Base-by-base conservation (phyloP, 495 filamentous ascomycete genomes). In the Aspergillus steynii region DNA sequence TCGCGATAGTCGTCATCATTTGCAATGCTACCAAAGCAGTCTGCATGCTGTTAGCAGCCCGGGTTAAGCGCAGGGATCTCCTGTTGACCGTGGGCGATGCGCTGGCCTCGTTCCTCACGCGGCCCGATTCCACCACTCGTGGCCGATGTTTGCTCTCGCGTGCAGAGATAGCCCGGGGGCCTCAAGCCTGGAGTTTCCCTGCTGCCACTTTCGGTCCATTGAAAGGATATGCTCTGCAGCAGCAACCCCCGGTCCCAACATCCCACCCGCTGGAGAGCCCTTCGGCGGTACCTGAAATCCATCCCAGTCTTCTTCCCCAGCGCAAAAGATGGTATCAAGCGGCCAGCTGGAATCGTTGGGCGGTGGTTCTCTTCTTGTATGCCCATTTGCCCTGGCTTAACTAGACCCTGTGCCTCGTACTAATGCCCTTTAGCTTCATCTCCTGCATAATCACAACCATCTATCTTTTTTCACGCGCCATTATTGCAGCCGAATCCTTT, bases 1-100 rank as follows among this genome's bases (percentile, higher is more conserved):
- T 61, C 20, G 42, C 53, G 25, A 60, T 61, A 50, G 58, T 60
- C 14, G 29, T 51, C 14, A 10, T 54, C 20, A 20, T 20, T 20
- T 20, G 20, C 20, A 20, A 20, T 20, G 20, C 20, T 20, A 20
- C 20, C 20, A 20, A 20, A 20, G 20, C 20, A 20, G 20, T 20
- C 31, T 34, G 5, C 31, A 53, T 65, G 46, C 31, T 55, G 4
- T 15, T 59, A 5, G 48, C 61, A 3, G 49, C 55, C 27, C 34
- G 50, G 31, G 52, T 37, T 14, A 59, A 56, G 29, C 51, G 31
- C 9, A 50, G 32, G 7, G 28, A 45, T 26, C 55, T 55, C 0
- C 31, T 63, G 7, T 31, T 67, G 32, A 67, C 55, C 1, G 51
- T 62, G 0, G 65, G 65, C 5, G 61, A 67, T 37, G 65, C 65